phyloP scores from a whole-genome alignment of 176 grass and related monocot species.

The Chrysopogon serrulatus region DNA sequence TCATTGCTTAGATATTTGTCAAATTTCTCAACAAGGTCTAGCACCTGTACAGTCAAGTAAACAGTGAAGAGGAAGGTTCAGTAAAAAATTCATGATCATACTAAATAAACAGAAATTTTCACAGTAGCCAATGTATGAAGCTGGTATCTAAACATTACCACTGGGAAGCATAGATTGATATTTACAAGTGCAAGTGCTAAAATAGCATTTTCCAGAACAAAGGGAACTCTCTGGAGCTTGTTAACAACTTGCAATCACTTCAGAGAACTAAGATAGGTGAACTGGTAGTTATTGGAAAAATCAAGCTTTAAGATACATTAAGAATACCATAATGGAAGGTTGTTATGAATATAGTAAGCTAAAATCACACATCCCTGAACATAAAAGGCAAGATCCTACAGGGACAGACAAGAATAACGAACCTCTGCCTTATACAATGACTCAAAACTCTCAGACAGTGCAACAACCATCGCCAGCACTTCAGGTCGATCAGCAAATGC shows the following conservation, averaged over 20 bases:
- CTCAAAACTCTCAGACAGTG: slow-evolving; percentile 68
- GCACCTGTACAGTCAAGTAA: slow-evolving; percentile 59
- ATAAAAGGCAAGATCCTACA: slow-evolving; percentile 20
- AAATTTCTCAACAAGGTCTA: slow-evolving; percentile 68
- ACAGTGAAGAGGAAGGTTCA: slow-evolving; percentile 17
- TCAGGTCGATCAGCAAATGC: slow-evolving; percentile 73
- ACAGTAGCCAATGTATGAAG: slow-evolving; percentile 2
- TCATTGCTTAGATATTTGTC: slow-evolving; percentile 27
- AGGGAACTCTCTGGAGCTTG: background rate
- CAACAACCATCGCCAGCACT: slow-evolving; percentile 58
- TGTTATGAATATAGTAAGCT: background rate
- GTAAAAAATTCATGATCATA: background rate
- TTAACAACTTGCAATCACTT: background rate
- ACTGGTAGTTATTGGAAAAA: slow-evolving; percentile 4
- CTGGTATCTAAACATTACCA: background rate
- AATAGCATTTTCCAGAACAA: background rate
- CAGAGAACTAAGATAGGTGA: slow-evolving; percentile 7
- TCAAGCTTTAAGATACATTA: background rate
- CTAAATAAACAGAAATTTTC: slow-evolving; percentile 2
- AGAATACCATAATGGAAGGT: background rate
- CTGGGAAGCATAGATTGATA: background rate
- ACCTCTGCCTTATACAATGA: slow-evolving; percentile 85
- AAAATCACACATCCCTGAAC: slow-evolving; percentile 4
- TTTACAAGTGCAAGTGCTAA: background rate
- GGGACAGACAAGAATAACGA: slow-evolving; percentile 4